These are phyloP conservation scores for Ceratocystis destructans DNA, from an alignment of 2,329 filamentous ascomycete species.

Conservation along the genomic window DNA sequence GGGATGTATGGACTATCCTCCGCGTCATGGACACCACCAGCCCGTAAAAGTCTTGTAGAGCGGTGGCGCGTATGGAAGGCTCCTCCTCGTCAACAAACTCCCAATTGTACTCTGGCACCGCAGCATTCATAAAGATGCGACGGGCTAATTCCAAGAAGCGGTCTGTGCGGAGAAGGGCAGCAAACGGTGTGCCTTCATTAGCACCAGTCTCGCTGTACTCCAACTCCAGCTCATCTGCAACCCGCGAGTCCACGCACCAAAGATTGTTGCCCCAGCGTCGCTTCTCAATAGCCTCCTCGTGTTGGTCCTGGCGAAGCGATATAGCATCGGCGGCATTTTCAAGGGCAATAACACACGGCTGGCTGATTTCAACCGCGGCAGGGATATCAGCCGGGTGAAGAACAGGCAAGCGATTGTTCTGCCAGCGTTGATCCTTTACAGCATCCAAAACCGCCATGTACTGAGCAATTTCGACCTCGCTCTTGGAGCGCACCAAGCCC, in stretches of 20 bases:
- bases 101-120: constrained; percentile 54
- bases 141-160: constrained; percentile 52
- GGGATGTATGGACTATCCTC: constrained; percentile 52
- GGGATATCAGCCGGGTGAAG: constrained; percentile 42
- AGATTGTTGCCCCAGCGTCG: constrained; percentile 41
- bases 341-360: constrained; percentile 49
- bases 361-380: constrained; percentile 58
- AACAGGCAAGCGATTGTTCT: constrained; percentile 20
- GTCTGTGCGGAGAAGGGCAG: constrained; percentile 43
- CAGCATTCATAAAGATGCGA: constrained; percentile 62
- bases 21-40: constrained; percentile 54
- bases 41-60: constrained; percentile 61
- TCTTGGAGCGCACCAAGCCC: constrained; percentile 53
- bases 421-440: constrained; percentile 31
- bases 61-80: constrained; percentile 60
- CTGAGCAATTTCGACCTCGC: constrained; percentile 55
- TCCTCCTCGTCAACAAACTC: constrained; percentile 38
- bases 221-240: constrained; percentile 26
- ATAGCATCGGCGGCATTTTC: constrained; percentile 56
- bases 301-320: constrained; percentile 46
- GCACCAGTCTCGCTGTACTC: neutral
- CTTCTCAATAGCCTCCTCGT: constrained; percentile 47
- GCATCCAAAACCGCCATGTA: constrained; percentile 52
- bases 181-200: constrained; percentile 32
- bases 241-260: constrained; percentile 48